Evolutionary conservation across 148 eudicot species (phyloP).

Genomic region (Rhododendron griersonianum): DNA sequence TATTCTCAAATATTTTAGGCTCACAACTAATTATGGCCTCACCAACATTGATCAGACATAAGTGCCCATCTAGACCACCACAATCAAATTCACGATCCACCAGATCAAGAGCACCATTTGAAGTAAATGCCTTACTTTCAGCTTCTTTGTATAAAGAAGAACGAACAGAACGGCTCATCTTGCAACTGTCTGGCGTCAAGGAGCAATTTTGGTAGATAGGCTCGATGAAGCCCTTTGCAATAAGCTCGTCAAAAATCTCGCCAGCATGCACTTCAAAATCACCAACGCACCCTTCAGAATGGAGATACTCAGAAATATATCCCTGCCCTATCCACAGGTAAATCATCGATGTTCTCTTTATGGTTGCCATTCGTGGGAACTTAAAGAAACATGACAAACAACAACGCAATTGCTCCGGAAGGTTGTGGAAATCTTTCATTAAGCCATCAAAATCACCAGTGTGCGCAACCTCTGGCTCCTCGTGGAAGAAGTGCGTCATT

Average conservation of each 20-base stretch:
- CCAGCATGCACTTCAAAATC: background rate
- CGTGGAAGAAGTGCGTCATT: background rate
- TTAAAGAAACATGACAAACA: background rate
- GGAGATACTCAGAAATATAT: background rate
- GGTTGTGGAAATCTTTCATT: background rate
- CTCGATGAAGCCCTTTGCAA: constrained; percentile 23
- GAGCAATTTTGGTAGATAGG: too few species aligned
- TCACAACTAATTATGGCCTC: constrained; percentile 20
- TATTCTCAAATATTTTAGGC: constrained; percentile 23
- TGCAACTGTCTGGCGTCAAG: too few species aligned
- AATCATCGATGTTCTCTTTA: background rate
- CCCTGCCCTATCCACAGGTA: background rate
- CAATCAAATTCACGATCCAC: background rate
- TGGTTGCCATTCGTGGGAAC: background rate
- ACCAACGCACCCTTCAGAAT: background rate
- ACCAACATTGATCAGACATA: constrained; percentile 27
- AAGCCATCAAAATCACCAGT: background rate
- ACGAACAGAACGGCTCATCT: background rate
- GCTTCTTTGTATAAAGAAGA: background rate
- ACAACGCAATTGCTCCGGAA: background rate
- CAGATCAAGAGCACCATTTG: background rate
- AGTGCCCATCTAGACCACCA: fast-evolving
- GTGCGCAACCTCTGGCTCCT: background rate
- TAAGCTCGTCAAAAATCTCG: constrained; percentile 12
- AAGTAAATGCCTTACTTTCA: background rate